Evolutionary conservation across 768 basidiomycete genomes (phyloP), one percentile per base, ranked within the genome.

Genomic region (Roridomyces roridus): DNA sequence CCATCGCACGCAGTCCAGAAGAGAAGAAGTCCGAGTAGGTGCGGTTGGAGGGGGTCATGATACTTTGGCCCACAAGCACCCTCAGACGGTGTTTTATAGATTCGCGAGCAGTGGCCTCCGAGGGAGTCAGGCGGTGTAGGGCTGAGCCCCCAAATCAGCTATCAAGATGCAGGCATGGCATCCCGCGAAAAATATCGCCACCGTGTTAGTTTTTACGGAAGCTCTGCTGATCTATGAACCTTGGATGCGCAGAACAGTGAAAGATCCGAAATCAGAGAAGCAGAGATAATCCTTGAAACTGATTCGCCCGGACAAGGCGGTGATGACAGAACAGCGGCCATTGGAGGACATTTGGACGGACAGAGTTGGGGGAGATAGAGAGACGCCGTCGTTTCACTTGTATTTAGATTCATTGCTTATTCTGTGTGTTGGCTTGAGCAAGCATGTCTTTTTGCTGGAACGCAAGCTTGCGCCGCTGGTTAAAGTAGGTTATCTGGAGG

Each of bases 401-500:
- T 15, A 20, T 24, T 21, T 18, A 43, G 20, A 7, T 28, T 49
- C 26, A 57, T 28, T 54, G 59, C 36, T 60, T 55, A 6, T 41
- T 52, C 12, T 44, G 20, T 40, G 72, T 56, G 36, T 71, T 71
- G 5, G 74, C 76, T 55, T 78, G 77, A n/a, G 82, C 82, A 26
- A 92, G 80, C 49, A 88, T 75, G 35, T 86, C 85, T 65, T 88
- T 91, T 72, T 93, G 92, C 53, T 86, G 84, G 57, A 89, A 91
- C 9, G 85, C 89, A 47, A 95, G 82, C 31, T 92, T 84, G 50
- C 95, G 81, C 31, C 94, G 85, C 70, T 93, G 91, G 77, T 97
- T 96, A 68, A 98, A 97, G 71, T 98, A 96, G 26, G 91, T 91
- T 65, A 98, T 88, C 96, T 98, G 63, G 10, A 14, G 40, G 42